Percentiles rank a stretch among this genome's conserved stretches.
These are phyloP conservation scores for Suhomyces emberorum DNA, from an alignment of 805 yeast genomes.

Conservation along the genomic window DNA sequence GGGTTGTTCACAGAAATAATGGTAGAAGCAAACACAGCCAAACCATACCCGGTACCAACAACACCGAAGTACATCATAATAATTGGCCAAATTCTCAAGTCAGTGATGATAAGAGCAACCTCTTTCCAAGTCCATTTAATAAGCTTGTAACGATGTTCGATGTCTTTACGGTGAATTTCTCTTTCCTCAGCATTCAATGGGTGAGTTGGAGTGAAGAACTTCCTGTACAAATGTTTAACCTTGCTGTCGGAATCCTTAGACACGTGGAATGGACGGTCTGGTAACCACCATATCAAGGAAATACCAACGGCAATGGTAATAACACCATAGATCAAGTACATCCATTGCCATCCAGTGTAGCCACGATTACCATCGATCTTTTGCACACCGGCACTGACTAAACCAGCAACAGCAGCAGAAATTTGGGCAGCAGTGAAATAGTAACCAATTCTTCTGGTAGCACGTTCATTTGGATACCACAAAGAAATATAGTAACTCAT, in stretches of 20 bases:
- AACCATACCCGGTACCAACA: slow-evolving; percentile 86
- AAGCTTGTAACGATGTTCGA: slow-evolving; percentile 48
- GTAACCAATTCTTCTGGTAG: slow-evolving; percentile 78
- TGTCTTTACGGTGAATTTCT: slow-evolving; percentile 55
- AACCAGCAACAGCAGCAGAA: slow-evolving; percentile 87
- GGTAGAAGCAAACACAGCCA: slow-evolving; percentile 82
- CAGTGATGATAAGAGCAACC: slow-evolving; percentile 51
- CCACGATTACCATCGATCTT: slow-evolving; percentile 72
- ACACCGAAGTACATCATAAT: slow-evolving; percentile 89
- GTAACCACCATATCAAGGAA: slow-evolving; percentile 75
- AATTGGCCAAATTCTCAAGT: slow-evolving; percentile 74
- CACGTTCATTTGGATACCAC: slow-evolving; percentile 80
- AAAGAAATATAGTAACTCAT: slow-evolving; percentile 77
- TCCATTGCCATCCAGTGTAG: slow-evolving; percentile 82
- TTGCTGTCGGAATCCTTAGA: slow-evolving; percentile 11
- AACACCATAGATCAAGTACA: slow-evolving; percentile 73
- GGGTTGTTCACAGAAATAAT: slow-evolving; percentile 67
- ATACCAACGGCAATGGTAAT: slow-evolving; percentile 65
- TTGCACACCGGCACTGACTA: slow-evolving; percentile 85
- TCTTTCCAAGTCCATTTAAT: slow-evolving; percentile 60
- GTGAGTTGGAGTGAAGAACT: slow-evolving; percentile 28
- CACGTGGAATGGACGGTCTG: slow-evolving; percentile 60
- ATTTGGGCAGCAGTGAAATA: slow-evolving; percentile 90
- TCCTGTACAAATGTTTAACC: slow-evolving; percentile 18
- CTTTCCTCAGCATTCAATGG: slow-evolving; percentile 57